Evolutionary conservation across 768 basidiomycete genomes (phyloP).

Genomic region (Mrakia blollopis): DNA sequence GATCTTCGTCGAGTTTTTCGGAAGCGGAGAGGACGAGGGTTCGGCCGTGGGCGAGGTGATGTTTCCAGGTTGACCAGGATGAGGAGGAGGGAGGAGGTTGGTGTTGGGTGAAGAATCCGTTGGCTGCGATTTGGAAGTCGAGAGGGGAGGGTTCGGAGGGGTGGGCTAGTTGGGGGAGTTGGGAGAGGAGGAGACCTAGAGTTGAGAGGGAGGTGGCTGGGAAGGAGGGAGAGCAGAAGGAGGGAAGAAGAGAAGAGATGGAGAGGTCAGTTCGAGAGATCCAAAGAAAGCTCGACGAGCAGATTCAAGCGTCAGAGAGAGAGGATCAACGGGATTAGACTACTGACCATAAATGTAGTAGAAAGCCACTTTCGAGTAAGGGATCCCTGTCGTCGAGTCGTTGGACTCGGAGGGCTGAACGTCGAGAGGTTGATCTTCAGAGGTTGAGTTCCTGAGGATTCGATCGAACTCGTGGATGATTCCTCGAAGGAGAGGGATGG

Average conservation of each 20-base stretch:
- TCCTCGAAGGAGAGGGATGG: slow-evolving; percentile 27
- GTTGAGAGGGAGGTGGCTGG: slow-evolving; percentile 15
- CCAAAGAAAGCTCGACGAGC: neutral
- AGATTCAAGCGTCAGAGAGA: neutral
- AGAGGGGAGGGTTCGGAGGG: slow-evolving; percentile 9
- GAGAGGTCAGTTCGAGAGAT: neutral
- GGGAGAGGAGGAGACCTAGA: slow-evolving; percentile 6
- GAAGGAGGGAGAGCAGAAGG: too few species aligned
- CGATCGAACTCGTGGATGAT: slow-evolving; percentile 28
- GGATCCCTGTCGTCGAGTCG: neutral
- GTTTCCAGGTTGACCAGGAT: neutral
- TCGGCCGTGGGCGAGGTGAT: slow-evolving; percentile 1
- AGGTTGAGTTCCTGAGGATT: slow-evolving; percentile 22
- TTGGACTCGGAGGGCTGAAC: neutral
- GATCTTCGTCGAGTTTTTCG: neutral
- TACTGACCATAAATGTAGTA: slow-evolving; percentile 24
- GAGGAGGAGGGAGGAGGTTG: neutral
- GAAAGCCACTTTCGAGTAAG: slow-evolving; percentile 7
- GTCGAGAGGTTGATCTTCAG: slow-evolving; percentile 10
- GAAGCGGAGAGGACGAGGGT: slow-evolving; percentile 3
- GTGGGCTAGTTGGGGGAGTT: slow-evolving; percentile 4
- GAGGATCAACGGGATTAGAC: too few species aligned
- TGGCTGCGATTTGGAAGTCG: neutral
- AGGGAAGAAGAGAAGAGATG: neutral
- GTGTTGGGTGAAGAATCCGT: neutral